These are phyloP conservation scores for Aspergillus sp. DNA, from an alignment of 2,329 filamentous ascomycete species.

Conservation along the genomic window DNA sequence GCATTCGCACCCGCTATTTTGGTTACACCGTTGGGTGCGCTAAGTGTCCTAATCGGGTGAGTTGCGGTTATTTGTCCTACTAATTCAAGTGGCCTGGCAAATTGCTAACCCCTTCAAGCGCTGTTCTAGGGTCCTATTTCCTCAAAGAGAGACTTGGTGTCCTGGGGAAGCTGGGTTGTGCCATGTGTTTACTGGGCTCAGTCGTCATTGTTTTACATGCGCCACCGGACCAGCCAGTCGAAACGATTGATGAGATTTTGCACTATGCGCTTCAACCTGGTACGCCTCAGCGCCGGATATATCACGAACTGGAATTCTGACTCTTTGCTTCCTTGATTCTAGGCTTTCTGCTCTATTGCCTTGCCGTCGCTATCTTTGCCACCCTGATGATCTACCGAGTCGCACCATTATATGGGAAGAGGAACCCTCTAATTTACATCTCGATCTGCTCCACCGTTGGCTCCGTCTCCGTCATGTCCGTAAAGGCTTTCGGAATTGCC, in stretches of 20 bases:
- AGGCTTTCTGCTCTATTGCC: slow-evolving; percentile 90
- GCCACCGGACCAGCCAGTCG: slow-evolving; percentile 86
- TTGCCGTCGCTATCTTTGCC: slow-evolving; percentile 78
- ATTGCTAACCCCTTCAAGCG: slow-evolving; percentile 49
- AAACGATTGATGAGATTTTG: slow-evolving; percentile 88
- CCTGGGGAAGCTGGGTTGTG: slow-evolving; percentile 90
- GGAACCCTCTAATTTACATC: slow-evolving; percentile 92
- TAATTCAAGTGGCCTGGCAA: neutral
- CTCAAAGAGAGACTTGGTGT: slow-evolving; percentile 86
- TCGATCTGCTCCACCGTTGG: slow-evolving; percentile 98
- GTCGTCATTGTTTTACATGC: slow-evolving; percentile 98
- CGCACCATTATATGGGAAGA: slow-evolving; percentile 85
- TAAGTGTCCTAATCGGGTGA: slow-evolving; percentile 87
- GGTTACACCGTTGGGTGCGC: slow-evolving; percentile 88
- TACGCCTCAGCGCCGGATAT: slow-evolving; percentile 44
- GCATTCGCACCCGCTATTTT: slow-evolving; percentile 98
- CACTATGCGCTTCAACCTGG: slow-evolving; percentile 87
- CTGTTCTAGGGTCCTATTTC: slow-evolving; percentile 93
- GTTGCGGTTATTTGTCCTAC: neutral
- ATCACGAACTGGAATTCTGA: neutral
- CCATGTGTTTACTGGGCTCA: slow-evolving; percentile 91
- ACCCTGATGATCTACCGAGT: slow-evolving; percentile 95
- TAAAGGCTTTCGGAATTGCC: slow-evolving; percentile 97
- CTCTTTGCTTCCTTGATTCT: slow-evolving; percentile 6
- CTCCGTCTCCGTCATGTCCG: slow-evolving; percentile 97